Evolutionary conservation across 2,329 filamentous ascomycete species (phyloP).

Genomic region (Colletotrichum lentis): DNA sequence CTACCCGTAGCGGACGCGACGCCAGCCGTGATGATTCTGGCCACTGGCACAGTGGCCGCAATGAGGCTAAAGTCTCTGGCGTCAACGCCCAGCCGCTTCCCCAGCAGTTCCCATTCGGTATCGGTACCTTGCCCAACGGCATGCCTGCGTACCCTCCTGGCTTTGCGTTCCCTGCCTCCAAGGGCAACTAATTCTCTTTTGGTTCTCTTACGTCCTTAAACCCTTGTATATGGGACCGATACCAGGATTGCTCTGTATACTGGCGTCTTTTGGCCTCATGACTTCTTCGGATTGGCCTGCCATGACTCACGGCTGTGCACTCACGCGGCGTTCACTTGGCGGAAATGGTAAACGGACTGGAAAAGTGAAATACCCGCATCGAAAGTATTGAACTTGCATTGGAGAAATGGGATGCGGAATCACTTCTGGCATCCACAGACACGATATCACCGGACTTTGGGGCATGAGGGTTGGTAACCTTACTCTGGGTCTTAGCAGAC

Average conservation of each 20-base stretch:
- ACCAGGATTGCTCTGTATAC: slow-evolving; percentile 19
- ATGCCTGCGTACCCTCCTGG: slow-evolving; percentile 54
- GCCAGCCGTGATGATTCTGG: slow-evolving; percentile 45
- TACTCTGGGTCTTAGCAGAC: slow-evolving; percentile 19
- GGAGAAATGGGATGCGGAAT: slow-evolving; percentile 9
- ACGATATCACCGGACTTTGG: slow-evolving; percentile 22
- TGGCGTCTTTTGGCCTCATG: slow-evolving; percentile 20
- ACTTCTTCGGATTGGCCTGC: slow-evolving; percentile 12
- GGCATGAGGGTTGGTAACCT: slow-evolving; percentile 18
- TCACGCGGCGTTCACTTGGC: slow-evolving; percentile 25
- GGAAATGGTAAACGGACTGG: slow-evolving; percentile 7
- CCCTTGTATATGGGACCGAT: slow-evolving; percentile 19
- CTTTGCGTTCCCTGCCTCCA: slow-evolving; percentile 51
- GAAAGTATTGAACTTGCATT: slow-evolving; percentile 9
- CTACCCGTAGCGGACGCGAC: slow-evolving; percentile 57
- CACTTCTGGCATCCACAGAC: slow-evolving; percentile 1
- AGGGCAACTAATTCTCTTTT: slow-evolving; percentile 15
- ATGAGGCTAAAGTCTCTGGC: slow-evolving; percentile 40
- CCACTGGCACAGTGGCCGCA: slow-evolving; percentile 45
- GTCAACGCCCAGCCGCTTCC: slow-evolving; percentile 40
- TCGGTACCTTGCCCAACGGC: slow-evolving; percentile 52
- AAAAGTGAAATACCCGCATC: slow-evolving; percentile 28
- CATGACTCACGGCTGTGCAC: slow-evolving; percentile 24
- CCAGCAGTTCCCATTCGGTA: slow-evolving; percentile 51
- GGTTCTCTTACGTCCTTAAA: slow-evolving; percentile 6